Percentiles rank a stretch among this genome's conserved stretches.
phyloP scores from a whole-genome alignment of 805 yeast genomes.

The Saturnispora zaruensis region DNA sequence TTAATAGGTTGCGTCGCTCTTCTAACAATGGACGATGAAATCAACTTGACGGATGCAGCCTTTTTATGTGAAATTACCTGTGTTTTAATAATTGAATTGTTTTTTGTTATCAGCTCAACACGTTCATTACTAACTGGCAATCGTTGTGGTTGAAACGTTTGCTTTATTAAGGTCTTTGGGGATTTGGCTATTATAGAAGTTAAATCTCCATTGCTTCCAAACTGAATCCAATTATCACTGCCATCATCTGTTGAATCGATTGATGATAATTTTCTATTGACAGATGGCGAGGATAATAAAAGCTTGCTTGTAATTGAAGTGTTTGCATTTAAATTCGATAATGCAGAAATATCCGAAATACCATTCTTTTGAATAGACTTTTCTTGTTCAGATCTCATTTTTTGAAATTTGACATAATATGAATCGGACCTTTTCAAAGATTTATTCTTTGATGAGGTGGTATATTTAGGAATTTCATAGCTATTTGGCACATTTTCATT shows the following conservation, averaged over 20 bases:
- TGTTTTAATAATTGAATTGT: not conserved
- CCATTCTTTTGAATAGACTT: conserved; percentile 16
- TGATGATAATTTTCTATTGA: conserved; percentile 2
- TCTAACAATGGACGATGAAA: conserved; percentile 4
- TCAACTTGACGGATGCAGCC: not conserved
- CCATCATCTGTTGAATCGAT: not conserved
- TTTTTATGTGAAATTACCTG: not conserved
- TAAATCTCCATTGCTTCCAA: conserved; percentile 1
- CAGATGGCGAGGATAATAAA: conserved; percentile 16
- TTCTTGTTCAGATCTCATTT: conserved; percentile 17
- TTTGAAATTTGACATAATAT: conserved; percentile 14
- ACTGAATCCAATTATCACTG: conserved; percentile 8
- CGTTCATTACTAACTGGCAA: not conserved
- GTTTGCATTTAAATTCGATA: conserved; percentile 2
- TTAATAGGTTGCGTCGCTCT: not conserved
- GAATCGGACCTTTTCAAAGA: conserved; percentile 11
- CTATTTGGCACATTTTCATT: not conserved
- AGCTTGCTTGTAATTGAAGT: conserved; percentile 1
- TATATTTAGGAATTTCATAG: not conserved
- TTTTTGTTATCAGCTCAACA: not conserved
- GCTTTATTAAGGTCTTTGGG: not conserved
- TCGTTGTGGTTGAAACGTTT: not conserved
- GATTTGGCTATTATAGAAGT: not conserved
- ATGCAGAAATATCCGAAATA: conserved; percentile 17
- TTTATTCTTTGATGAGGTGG: not conserved